These are phyloP conservation scores for Xerocomus spinulosus DNA, from an alignment of 768 basidiomycete species.

Conservation along the genomic window DNA sequence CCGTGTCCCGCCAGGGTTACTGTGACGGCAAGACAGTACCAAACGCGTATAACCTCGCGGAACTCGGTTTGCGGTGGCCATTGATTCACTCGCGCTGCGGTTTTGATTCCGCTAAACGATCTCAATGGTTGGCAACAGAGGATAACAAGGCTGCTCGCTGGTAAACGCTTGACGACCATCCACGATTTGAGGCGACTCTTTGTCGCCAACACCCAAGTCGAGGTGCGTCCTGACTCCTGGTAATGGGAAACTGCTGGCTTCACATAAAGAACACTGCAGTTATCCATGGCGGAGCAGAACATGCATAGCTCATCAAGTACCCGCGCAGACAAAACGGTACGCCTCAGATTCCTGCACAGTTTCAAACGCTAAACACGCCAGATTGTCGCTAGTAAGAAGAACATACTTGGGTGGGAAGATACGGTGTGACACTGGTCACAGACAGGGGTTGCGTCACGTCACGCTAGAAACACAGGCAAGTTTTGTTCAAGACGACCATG, in stretches of 20 bases:
- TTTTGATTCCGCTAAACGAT: constrained; percentile 15
- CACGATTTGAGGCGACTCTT: constrained; percentile 4
- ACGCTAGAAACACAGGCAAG: constrained; percentile 27
- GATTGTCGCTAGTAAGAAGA: background rate
- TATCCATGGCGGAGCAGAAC: background rate
- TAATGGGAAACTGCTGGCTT: constrained; percentile 14
- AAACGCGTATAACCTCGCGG: constrained; percentile 20
- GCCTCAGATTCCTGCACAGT: background rate
- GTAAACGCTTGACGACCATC: background rate
- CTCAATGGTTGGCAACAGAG: background rate
- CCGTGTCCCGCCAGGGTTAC: constrained; percentile 24
- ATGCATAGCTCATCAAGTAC: background rate
- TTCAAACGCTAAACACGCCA: constrained; percentile 1
- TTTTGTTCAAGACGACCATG: constrained; percentile 27
- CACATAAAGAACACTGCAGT: no score
- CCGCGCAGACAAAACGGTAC: background rate
- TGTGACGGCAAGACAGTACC: constrained; percentile 28
- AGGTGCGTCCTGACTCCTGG: background rate
- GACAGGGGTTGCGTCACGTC: constrained; percentile 29
- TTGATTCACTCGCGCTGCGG: constrained; percentile 2
- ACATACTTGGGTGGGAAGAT: constrained; percentile 10
- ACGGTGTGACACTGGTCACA: constrained; percentile 23
- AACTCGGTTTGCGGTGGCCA: constrained; percentile 14
- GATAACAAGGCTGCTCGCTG: background rate
- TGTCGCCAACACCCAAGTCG: background rate